These are phyloP conservation scores for Gossypium sturtianum DNA, from an alignment of 345 rosid genomes.

Conservation along the genomic window DNA sequence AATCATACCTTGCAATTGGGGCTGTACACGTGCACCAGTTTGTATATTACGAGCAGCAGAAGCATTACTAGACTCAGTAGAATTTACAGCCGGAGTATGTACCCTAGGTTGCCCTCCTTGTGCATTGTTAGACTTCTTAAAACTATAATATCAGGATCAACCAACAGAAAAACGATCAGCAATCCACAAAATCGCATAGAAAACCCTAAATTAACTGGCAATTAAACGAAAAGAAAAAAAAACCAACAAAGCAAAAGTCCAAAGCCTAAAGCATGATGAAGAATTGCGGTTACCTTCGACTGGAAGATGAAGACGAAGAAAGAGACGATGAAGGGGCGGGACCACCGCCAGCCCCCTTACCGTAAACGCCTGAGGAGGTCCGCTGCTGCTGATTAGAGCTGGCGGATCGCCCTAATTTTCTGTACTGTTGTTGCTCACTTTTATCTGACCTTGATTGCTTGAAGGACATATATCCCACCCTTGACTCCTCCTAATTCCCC, in stretches of 20 bases:
- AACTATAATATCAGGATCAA: constrained; percentile 27
- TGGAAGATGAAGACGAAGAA: constrained; percentile 36
- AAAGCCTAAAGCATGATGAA: neutral
- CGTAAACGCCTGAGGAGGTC: constrained; percentile 57
- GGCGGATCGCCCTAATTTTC: constrained; percentile 69
- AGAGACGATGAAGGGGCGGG: constrained; percentile 64
- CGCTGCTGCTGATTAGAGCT: constrained; percentile 70
- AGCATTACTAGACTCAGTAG: constrained; percentile 36
- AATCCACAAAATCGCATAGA: neutral
- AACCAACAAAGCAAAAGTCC: neutral
- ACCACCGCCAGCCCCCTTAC: constrained; percentile 66
- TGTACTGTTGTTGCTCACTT: constrained; percentile 64
- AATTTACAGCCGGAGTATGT: constrained; percentile 34
- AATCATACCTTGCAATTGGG: constrained; percentile 44
- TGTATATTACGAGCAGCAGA: constrained; percentile 37
- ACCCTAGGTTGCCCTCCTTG: constrained; percentile 74
- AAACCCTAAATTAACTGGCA: neutral
- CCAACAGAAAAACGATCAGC: neutral
- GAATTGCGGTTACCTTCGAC: constrained; percentile 45
- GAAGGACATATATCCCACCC: constrained; percentile 82
- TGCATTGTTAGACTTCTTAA: constrained; percentile 62
- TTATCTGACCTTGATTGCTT: constrained; percentile 84
- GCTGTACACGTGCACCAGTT: constrained; percentile 52
- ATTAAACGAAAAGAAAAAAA: neutral
- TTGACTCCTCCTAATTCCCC: constrained; percentile 19